Evolutionary conservation across 306 rosid species (phyloP).

Genomic region (Gleditsia sinensis): DNA sequence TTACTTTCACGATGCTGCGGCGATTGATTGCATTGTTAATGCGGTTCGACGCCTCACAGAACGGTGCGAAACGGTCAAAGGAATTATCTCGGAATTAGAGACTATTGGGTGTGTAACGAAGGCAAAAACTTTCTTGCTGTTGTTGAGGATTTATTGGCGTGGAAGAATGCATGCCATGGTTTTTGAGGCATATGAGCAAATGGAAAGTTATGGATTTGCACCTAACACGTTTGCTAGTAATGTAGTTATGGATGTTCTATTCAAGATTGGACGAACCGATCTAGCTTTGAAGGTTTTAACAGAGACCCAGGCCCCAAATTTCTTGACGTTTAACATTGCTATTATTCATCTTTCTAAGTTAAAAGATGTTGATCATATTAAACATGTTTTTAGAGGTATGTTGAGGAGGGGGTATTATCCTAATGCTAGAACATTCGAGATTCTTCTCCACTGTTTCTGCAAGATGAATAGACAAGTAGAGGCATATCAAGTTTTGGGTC

Average conservation of each 20-base stretch:
- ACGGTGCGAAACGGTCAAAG: constrained; percentile 41
- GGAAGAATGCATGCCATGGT: constrained; percentile 50
- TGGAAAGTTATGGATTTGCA: constrained; percentile 43
- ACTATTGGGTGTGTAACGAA: constrained; percentile 50
- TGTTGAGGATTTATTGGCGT: constrained; percentile 59
- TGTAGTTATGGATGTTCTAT: constrained; percentile 55
- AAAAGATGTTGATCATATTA: constrained; percentile 32
- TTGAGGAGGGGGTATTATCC: constrained; percentile 48
- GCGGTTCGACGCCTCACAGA: constrained; percentile 43
- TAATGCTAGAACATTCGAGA: constrained; percentile 43
- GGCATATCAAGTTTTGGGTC: constrained; percentile 58
- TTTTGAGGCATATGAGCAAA: constrained; percentile 47
- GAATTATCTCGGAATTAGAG: constrained; percentile 42
- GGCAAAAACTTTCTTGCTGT: constrained; percentile 51
- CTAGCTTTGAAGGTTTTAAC: constrained; percentile 43
- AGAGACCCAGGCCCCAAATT: constrained; percentile 47
- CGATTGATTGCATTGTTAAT: constrained; percentile 42
- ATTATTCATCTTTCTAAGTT: constrained; percentile 49
- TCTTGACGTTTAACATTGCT: constrained; percentile 55
- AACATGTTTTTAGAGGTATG: constrained; percentile 47
- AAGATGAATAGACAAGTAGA: constrained; percentile 43
- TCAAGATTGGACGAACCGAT: constrained; percentile 44
- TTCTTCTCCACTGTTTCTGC: constrained; percentile 57
- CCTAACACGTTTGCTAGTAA: constrained; percentile 59
- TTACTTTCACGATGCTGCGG: constrained; percentile 36